Base-by-base conservation (phyloP, 495 filamentous ascomycete species). In the Penicillium bialowiezense region DNA sequence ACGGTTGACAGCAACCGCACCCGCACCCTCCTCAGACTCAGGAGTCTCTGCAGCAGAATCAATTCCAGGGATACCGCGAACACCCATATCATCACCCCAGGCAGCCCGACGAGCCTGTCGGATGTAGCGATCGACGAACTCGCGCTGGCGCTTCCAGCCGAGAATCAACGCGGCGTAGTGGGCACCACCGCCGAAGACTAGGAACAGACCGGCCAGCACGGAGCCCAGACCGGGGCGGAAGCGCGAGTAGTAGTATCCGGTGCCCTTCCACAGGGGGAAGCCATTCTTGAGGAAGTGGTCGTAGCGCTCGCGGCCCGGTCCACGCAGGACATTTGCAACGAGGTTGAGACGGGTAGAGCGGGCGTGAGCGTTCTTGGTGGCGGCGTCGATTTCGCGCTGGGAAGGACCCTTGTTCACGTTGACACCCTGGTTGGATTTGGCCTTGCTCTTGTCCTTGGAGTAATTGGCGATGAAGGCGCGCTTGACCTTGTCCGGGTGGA, bases 401-500 rank as follows among this genome's bases (percentile, higher is more conserved):
- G 83, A 78, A 6, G 91, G 90, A 21, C 79, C 71, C 64, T 88
- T 88, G 64, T 75, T 75, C 28, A 90, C 87, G 46, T 85, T 76
- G 28, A 83, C 79, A 21, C 83, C 82, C 62, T 83, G 77, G 41
- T 74, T 71, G 43, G 70, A 59, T 45, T 79, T 75, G 64, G 80
- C 55, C 68, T 76, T 71, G 70, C 54, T 57, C 59, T 79, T 83
- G 51, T 82, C 76, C 64, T 81, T 85, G 50, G 82, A 74, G 58
- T 80, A 82, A 63, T 86, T 85, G 56, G 88, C 83, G 35, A 86
- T 75, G 64, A 93, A 86, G 60, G 84, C 75, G 58, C 90, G 88
- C 65, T 87, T 86, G 56, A 91, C 90, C 72, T 99, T 99, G 76
- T 99, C 93, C 2, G 93, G 93, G 68, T 99, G 93, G 26, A 97